Evolutionary conservation across 106 monocot genomes (phyloP), one percentile per base, ranked within the genome.

Genomic region (Platanthera guangdongensis): DNA sequence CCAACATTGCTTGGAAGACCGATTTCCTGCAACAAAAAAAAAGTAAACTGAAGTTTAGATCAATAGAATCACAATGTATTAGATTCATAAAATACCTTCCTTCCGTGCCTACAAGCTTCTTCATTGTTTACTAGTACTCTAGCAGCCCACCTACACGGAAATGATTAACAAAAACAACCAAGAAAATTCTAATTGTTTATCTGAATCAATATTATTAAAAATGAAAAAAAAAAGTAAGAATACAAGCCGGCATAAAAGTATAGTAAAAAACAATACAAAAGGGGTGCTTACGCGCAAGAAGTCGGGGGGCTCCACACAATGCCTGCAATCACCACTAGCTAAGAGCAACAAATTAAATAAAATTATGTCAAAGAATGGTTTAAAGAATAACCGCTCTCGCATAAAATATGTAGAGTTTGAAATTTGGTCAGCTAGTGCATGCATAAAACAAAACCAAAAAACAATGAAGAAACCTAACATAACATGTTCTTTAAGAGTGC

Each of bases 1-100:
- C 91, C 97, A 77, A 90, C 80, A 78, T 90, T 85, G 68, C 97
- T 99, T 80, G 97, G 97, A 25, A 99, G 97, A 9, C 97, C 97
- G 79, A 99, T 74, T 80, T 99, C 89, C 94, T 99, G 79, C 76
- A 83, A 79, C 46, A 80, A 75, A 32, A 32, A 63, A 46, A 75
- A 52, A n/a, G 11, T 13, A 2, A 52, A 4, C 30, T 32, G 9
- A 74, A 9, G 9, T 45, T 14, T 7, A 57, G 11, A 55, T 9
- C 15, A 16, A 39, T 32, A 55, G 55, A 9, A 19, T 57, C 30
- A 75, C 16, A 30, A 39, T 45, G n/a, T 39, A 75, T 6, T 12
- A 57, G 30, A 57, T 73, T 5, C 18, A 32, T 32, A 47, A 19
- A 15, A 71, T 48, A 94, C 97, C 89, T 94, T 99, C 57, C 82